phyloP scores from a whole-genome alignment of 768 basidiomycete species.

The Rubroboletus pulcherrimus region DNA sequence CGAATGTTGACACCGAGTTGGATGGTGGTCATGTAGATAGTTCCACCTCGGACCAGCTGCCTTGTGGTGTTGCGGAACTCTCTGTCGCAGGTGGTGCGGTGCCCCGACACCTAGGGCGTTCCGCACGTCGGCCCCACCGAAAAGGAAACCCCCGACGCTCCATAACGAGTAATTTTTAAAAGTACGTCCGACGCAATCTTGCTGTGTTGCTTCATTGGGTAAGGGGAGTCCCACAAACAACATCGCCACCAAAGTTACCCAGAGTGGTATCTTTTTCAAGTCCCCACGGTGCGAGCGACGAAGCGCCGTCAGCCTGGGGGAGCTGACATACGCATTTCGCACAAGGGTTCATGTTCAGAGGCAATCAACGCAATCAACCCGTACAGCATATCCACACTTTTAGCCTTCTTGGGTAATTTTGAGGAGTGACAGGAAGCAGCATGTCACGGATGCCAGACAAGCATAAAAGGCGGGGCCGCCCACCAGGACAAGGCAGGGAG shows the following conservation, averaged over 20 bases:
- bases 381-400: slow-evolving; percentile 18
- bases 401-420: slow-evolving; percentile 29
- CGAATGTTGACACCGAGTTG: not conserved
- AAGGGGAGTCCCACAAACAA: not conserved
- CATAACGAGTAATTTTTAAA: slow-evolving; percentile 22
- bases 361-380: slow-evolving; percentile 23
- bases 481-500: slow-evolving; percentile 4
- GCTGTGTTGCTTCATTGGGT: slow-evolving; percentile 19
- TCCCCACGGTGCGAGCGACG: not conserved
- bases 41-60: not conserved
- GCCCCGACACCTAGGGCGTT: not conserved
- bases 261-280: slow-evolving; percentile 15
- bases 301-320: slow-evolving; percentile 12
- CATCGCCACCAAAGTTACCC: slow-evolving; percentile 26
- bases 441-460: slow-evolving; percentile 9
- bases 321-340: slow-evolving; percentile 31
- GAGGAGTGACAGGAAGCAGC: slow-evolving; percentile 13
- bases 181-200: slow-evolving; percentile 18
- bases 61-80: not conserved
- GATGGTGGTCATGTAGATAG: not conserved
- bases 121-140: not conserved
- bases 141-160: slow-evolving; percentile 6
- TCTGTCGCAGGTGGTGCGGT: not conserved
- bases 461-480: slow-evolving; percentile 29
- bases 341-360: slow-evolving; percentile 21